Conservation (phyloP, 2,329 filamentous ascomycete species). For the Colletotrichum musae region DNA sequence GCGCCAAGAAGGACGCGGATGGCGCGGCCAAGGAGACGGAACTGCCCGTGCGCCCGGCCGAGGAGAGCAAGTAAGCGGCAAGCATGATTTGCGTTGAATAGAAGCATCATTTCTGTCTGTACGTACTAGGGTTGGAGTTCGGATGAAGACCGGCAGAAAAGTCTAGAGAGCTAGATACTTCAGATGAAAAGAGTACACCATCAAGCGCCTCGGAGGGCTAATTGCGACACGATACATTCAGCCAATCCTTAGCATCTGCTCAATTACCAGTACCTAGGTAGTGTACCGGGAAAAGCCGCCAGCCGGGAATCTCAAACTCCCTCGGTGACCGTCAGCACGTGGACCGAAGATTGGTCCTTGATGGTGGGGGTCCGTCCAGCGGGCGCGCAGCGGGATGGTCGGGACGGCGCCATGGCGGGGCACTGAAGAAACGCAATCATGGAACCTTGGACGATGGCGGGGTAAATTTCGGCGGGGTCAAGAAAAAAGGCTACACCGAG, state of each 20-base stretch:
- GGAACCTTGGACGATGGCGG: conserved; percentile 28
- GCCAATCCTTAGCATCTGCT: too few species aligned
- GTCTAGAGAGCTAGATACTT: conserved; percentile 38
- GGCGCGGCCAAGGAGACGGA: conserved; percentile 39
- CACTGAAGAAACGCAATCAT: conserved; percentile 35
- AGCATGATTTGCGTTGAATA: conserved; percentile 20
- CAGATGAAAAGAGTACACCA: conserved; percentile 31
- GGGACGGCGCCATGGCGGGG: conserved; percentile 36
- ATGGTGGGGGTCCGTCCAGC: conserved; percentile 11
- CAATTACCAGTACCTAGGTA: too few species aligned
- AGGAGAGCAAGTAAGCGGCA: conserved; percentile 25
- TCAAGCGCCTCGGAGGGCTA: not conserved
- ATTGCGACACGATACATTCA: too few species aligned
- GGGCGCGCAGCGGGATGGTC: conserved; percentile 11
- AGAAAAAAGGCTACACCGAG: conserved; percentile 25
- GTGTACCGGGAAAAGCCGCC: too few species aligned
- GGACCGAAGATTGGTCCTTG: conserved; percentile 12
- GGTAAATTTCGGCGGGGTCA: conserved; percentile 39
- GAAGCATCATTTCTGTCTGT: conserved; percentile 30
- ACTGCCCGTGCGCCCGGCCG: conserved; percentile 34
- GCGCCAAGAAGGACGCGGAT: conserved; percentile 35
- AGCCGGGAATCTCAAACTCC: too few species aligned
- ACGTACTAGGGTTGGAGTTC: conserved; percentile 39
- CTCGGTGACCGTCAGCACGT: conserved; percentile 8
- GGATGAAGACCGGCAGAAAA: conserved; percentile 37